A percentile compares a stretch with the other conserved stretches of the same genome.
Evolutionary conservation across 225 moss, liverwort and hornwort species (phyloP).

Genomic region (Polytrichum commune): DNA sequence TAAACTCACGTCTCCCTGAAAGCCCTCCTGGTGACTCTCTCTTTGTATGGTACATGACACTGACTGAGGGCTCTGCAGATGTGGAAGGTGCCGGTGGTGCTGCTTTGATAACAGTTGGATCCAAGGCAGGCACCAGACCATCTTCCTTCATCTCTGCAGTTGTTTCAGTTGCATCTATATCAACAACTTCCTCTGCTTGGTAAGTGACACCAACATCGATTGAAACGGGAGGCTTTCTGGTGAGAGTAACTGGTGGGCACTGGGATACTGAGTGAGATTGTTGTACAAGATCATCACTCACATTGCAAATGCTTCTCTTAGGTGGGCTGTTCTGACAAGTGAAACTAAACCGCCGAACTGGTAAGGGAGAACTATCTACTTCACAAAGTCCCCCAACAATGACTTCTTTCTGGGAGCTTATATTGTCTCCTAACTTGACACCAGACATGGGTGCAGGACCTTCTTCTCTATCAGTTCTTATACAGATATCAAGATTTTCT

Average conservation of each 20-base stretch:
- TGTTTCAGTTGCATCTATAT: conserved; percentile 11
- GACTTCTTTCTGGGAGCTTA: conserved; percentile 27
- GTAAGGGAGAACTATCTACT: conserved; percentile 72
- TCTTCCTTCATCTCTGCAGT: not conserved
- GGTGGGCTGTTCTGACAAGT: conserved; percentile 42
- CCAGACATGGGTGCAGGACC: conserved; percentile 15
- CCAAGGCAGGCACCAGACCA: conserved; percentile 11
- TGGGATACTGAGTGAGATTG: conserved; percentile 7
- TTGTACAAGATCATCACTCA: conserved; percentile 12
- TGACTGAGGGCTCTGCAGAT: conserved; percentile 17
- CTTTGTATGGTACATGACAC: conserved; percentile 15
- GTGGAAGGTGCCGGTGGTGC: conserved; percentile 10
- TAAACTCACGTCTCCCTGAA: conserved; percentile 13
- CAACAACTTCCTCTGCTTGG: conserved; percentile 17
- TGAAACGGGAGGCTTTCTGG: conserved; percentile 18
- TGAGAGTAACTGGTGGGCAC: conserved; percentile 8
- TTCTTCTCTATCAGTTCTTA: conserved; percentile 11
- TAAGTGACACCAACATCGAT: conserved; percentile 13
- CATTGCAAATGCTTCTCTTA: conserved; percentile 9
- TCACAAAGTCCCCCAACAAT: conserved; percentile 47
- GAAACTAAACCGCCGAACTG: conserved; percentile 91
- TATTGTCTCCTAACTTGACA: conserved; percentile 24
- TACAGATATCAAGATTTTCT: conserved; percentile 7
- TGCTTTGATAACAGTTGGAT: conserved; percentile 10
- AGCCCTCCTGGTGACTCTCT: conserved; percentile 13